These are phyloP conservation scores for Lentinus brumalis DNA, from an alignment of 768 basidiomycete genomes.

Conservation along the genomic window DNA sequence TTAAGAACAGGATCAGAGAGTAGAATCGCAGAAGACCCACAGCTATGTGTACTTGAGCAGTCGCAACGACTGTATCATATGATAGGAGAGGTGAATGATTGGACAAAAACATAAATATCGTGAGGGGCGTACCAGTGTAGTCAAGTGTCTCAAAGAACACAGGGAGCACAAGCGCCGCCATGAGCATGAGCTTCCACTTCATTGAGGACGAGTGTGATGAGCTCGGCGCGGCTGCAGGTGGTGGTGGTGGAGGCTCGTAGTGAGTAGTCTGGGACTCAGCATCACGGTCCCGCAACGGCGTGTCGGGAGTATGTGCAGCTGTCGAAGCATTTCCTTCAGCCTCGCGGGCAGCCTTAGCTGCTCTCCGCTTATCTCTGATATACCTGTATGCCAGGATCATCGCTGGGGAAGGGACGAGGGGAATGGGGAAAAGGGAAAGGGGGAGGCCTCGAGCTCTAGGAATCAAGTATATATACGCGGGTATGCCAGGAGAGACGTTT, in stretches of 20 bases:
- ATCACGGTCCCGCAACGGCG: neutral
- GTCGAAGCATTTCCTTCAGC: neutral
- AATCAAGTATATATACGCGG: neutral
- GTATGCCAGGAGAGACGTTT: neutral
- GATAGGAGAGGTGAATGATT: neutral
- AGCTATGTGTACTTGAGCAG: conserved; percentile 53
- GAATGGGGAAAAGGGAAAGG: neutral
- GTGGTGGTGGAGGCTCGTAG: neutral
- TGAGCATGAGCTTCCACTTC: conserved; percentile 24
- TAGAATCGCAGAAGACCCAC: conserved; percentile 29
- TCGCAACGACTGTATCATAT: conserved; percentile 45
- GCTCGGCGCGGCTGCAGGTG: neutral
- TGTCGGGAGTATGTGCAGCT: neutral
- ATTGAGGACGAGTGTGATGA: neutral
- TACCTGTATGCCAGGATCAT: conserved; percentile 16
- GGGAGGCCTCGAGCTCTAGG: neutral
- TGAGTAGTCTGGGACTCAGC: neutral
- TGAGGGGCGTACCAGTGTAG: conserved; percentile 33
- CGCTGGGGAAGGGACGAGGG: neutral
- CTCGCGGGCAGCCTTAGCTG: conserved; percentile 12
- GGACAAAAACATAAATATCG: neutral
- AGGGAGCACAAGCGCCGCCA: conserved; percentile 43
- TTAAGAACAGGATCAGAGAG: neutral
- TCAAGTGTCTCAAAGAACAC: conserved; percentile 44
- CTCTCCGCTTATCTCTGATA: conserved; percentile 11